These are phyloP conservation scores for Gossypium schwendimanii DNA, from an alignment of 441 rosid genomes.

Conservation along the genomic window DNA sequence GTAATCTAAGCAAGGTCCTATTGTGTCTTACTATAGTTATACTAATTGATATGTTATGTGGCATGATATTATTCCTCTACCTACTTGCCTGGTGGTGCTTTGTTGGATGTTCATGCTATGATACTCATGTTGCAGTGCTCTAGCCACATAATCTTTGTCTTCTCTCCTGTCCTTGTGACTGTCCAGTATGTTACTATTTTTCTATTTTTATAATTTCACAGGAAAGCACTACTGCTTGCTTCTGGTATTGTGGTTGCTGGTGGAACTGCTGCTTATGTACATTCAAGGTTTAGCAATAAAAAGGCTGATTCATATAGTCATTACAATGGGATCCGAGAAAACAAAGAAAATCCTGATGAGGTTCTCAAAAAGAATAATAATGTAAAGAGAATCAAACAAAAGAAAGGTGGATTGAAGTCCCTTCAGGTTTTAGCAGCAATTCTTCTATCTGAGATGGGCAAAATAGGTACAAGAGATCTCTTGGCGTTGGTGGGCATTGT, in stretches of 20 bases:
- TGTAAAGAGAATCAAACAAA: conserved; percentile 34
- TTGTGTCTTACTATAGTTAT: background rate
- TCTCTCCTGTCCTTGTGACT: background rate
- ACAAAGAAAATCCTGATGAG: conserved; percentile 34
- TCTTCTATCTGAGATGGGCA: conserved; percentile 88
- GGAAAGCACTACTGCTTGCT: conserved; percentile 81
- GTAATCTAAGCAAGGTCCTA: background rate
- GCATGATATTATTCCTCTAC: background rate
- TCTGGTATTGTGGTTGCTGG: conserved; percentile 79
- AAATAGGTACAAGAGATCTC: conserved; percentile 83
- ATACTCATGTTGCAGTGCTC: background rate
- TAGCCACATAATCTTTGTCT: background rate
- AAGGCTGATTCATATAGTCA: conserved; percentile 34
- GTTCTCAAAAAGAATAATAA: conserved; percentile 27
- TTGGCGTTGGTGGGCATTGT: conserved; percentile 69
- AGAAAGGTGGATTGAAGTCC: conserved; percentile 77
- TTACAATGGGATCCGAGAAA: conserved; percentile 46
- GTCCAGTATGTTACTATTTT: background rate
- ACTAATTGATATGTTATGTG: background rate
- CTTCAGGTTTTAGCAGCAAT: conserved; percentile 68
- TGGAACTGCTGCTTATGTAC: conserved; percentile 74
- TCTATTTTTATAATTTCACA: conserved; percentile 19
- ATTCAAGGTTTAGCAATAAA: conserved; percentile 42
- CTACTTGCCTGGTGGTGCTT: background rate
- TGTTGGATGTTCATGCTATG: background rate